Conservation (phyloP, 1,284 basidiomycete species). For the Pseudozyma flocculosa region DNA sequence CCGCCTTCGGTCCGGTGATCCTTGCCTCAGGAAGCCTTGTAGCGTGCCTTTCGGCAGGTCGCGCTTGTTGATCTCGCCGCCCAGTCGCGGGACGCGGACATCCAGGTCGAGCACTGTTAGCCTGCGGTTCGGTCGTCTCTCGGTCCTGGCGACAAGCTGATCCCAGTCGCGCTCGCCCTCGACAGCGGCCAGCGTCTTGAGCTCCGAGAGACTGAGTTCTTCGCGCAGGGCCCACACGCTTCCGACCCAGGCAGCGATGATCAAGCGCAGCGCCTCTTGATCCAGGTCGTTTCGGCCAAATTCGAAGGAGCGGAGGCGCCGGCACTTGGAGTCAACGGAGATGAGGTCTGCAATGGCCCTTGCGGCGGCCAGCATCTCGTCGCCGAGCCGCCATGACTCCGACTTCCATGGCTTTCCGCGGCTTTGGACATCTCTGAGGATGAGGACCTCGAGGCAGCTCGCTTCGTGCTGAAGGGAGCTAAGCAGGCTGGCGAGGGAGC, state of each 20-base stretch:
- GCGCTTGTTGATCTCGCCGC: no score
- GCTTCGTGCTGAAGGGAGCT: neutral
- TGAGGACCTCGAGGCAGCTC: neutral
- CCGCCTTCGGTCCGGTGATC: neutral
- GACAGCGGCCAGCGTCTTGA: neutral
- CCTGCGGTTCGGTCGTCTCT: no score
- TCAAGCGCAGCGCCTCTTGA: neutral
- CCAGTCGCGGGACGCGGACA: no score
- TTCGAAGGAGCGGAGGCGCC: neutral
- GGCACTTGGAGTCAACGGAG: neutral
- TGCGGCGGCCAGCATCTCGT: neutral
- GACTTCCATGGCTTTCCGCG: neutral
- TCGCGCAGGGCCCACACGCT: neutral
- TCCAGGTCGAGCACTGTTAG: no score
- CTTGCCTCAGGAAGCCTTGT: no score
- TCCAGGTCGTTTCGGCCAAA: neutral
- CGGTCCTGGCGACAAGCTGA: neutral
- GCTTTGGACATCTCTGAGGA: slow-evolving; percentile 32
- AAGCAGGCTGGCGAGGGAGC: neutral
- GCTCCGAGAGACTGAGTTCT: no score
- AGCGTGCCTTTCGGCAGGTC: no score
- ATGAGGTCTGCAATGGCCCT: neutral
- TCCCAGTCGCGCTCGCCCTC: neutral
- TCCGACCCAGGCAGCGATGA: neutral
- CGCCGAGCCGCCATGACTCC: neutral